Conservation (phyloP, 768 basidiomycete species). For the Agaricus sinodeliciosus region DNA sequence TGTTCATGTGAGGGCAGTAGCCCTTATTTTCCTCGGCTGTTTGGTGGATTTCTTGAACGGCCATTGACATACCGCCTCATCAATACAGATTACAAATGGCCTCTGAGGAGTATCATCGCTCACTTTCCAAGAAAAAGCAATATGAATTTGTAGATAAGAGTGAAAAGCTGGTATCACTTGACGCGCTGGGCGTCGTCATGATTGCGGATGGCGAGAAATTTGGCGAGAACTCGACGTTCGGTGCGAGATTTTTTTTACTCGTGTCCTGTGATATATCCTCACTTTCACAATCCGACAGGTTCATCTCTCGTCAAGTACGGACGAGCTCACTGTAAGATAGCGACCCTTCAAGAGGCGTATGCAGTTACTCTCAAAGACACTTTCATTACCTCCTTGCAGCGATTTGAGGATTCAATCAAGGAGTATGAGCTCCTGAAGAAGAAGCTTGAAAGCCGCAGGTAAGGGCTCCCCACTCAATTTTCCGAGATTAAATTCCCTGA, state of each 20-base stretch:
- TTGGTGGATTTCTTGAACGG: too few relatives aligned
- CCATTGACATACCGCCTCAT: background rate
- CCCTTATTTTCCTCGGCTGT: too few relatives aligned
- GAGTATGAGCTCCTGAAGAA: slow-evolving; percentile 78
- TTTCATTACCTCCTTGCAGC: slow-evolving; percentile 61
- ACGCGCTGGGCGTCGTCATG: slow-evolving; percentile 82
- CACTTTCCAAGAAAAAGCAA: slow-evolving; percentile 71
- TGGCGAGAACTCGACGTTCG: slow-evolving; percentile 68
- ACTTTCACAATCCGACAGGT: slow-evolving; percentile 32
- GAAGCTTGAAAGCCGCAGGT: slow-evolving; percentile 85
- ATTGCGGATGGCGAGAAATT: slow-evolving; percentile 80
- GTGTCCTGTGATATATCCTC: background rate
- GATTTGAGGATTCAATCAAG: slow-evolving; percentile 67
- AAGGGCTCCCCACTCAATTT: slow-evolving; percentile 13
- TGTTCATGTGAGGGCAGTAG: background rate
- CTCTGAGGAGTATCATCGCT: slow-evolving; percentile 64
- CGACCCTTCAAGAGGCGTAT: slow-evolving; percentile 79
- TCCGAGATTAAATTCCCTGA: background rate
- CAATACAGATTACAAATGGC: slow-evolving; percentile 56
- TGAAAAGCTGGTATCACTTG: slow-evolving; percentile 71
- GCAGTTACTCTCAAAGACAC: slow-evolving; percentile 67
- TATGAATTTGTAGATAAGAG: slow-evolving; percentile 53
- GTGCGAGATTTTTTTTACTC: slow-evolving; percentile 25
- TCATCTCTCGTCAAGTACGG: slow-evolving; percentile 70
- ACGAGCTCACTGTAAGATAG: slow-evolving; percentile 79